Percentiles rank a stretch among this genome's conserved stretches.
Evolutionary conservation across 2,329 filamentous ascomycete species (phyloP).

Genomic region (Exophiala phaeomuriformis): DNA sequence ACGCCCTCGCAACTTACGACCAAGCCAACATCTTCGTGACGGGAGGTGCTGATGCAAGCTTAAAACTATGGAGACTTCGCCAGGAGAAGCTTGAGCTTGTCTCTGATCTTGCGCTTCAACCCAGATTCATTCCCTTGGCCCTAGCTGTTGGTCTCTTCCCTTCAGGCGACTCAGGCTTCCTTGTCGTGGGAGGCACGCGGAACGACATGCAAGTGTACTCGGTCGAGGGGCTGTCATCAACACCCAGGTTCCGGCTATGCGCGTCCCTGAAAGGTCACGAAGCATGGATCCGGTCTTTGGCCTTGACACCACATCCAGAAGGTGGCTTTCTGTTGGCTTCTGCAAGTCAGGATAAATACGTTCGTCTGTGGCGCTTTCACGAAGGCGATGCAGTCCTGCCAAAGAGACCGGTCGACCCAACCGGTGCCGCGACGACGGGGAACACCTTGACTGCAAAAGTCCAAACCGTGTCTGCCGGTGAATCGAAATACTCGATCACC

Average conservation of each 20-base stretch:
- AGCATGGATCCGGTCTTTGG: slow-evolving; percentile 84
- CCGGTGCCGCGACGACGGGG: slow-evolving; percentile 49
- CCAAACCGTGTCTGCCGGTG: slow-evolving; percentile 60
- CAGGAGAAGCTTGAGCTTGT: slow-evolving; percentile 44
- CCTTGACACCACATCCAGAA: slow-evolving; percentile 60
- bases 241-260: slow-evolving; percentile 57
- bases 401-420: slow-evolving; percentile 34
- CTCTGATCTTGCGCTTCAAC: slow-evolving; percentile 65
- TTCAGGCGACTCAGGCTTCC: slow-evolving; percentile 46
- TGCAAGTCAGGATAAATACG: slow-evolving; percentile 94
- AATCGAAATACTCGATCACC: slow-evolving; percentile 66
- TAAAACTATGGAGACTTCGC: slow-evolving; percentile 61
- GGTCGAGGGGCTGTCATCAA: slow-evolving; percentile 39
- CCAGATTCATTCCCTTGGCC: slow-evolving; percentile 74
- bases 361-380: slow-evolving; percentile 84
- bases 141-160: slow-evolving; percentile 61
- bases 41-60: slow-evolving; percentile 55
- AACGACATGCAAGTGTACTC: slow-evolving; percentile 75
- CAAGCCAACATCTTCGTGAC: slow-evolving; percentile 47
- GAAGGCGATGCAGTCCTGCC: slow-evolving; percentile 46
- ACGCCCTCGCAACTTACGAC: slow-evolving; percentile 49
- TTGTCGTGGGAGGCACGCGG: slow-evolving; percentile 81
- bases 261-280: slow-evolving; percentile 83
- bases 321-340: slow-evolving; percentile 79
- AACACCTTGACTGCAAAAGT: slow-evolving; percentile 77